Evolutionary conservation across 2,329 filamentous ascomycete species (phyloP).

Genomic region (Talaromyces atroroseus): DNA sequence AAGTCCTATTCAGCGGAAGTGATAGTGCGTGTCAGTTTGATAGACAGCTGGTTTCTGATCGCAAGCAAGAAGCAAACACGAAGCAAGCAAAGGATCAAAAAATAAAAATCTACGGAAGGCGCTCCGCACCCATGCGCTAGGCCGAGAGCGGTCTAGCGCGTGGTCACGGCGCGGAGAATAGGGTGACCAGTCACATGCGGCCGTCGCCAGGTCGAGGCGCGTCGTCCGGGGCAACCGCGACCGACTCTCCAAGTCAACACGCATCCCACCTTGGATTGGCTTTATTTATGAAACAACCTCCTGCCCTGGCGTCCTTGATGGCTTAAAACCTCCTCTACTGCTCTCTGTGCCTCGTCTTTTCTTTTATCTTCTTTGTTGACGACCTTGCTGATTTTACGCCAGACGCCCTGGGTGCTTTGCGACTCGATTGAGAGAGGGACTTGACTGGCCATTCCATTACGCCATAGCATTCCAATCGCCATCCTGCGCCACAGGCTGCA

Average conservation of each 20-base stretch:
- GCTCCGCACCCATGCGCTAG: neutral
- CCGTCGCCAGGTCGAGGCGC: neutral
- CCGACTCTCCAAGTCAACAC: slow-evolving; percentile 14
- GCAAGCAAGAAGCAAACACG: too few relatives aligned
- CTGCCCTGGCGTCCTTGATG: slow-evolving; percentile 15
- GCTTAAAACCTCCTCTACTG: slow-evolving; percentile 13
- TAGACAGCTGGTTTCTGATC: neutral
- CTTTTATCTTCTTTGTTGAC: neutral
- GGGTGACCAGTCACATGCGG: slow-evolving; percentile 7
- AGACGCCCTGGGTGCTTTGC: neutral
- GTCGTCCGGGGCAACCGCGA: slow-evolving; percentile 14
- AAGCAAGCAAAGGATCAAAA: neutral
- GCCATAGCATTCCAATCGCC: slow-evolving; percentile 12
- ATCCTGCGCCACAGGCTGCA: neutral
- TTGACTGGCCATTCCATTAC: slow-evolving; percentile 1
- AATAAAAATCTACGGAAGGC: slow-evolving; percentile 11
- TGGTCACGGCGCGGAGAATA: slow-evolving; percentile 5
- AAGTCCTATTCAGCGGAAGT: neutral
- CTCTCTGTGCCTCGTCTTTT: neutral
- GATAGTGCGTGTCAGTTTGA: neutral
- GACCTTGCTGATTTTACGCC: neutral
- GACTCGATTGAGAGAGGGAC: neutral
- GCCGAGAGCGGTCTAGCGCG: neutral
- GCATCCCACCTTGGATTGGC: slow-evolving; percentile 1
- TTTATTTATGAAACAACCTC: slow-evolving; percentile 10